Base-by-base conservation (phyloP, 805 yeast genomes). In the Metschnikowia kunwiensis region DNA sequence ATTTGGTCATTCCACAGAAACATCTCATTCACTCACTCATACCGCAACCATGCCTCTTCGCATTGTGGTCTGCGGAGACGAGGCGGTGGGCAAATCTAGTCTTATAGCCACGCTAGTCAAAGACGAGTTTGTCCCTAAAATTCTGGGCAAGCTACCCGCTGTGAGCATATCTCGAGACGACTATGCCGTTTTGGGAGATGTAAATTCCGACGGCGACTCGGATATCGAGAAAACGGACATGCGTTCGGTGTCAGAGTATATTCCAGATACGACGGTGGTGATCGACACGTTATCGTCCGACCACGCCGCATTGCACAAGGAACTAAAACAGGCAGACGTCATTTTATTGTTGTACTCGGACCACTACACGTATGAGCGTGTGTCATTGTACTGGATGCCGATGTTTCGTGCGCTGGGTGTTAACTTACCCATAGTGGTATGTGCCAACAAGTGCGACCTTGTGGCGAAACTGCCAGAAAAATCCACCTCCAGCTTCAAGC, bases 311-410 rank as follows among this genome's bases (percentile, higher is more conserved):
- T 61, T 93, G 10, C 86, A 84, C 40, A 67, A 72, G 21, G 96
- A 87, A 55, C 74, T 93, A 44, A 73, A 95, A 30, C 72, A 75
- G 35, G 93, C 97, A 0, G 91, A 86, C 59, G 97, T 88, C 10
- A 84, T 93, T 2, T 84, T 96, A 91, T 72, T 93, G n/a, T 87
- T 93, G 0, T 93, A 89, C 55, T 77, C 93, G 3, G 97, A 89
- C 54, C 95, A 88, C 53, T 93, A 88, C 55, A 87, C 97, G 0
- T 93, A 88, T 55, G 97, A 93, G 57, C 71, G 97, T 30, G 78
- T 93, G 4, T 80, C 96, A 2, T 66, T 91, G 16, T 88, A 88
- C 58, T 93, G 99, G 99, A 81, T 93, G 75, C 93, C 94, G 34
- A 75, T 82, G 69, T 82, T 93, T 51, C 71, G 99, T 43, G 86